Evolutionary conservation across 345 rosid species (phyloP).

Genomic region (Zanthoxylum bungeanum): DNA sequence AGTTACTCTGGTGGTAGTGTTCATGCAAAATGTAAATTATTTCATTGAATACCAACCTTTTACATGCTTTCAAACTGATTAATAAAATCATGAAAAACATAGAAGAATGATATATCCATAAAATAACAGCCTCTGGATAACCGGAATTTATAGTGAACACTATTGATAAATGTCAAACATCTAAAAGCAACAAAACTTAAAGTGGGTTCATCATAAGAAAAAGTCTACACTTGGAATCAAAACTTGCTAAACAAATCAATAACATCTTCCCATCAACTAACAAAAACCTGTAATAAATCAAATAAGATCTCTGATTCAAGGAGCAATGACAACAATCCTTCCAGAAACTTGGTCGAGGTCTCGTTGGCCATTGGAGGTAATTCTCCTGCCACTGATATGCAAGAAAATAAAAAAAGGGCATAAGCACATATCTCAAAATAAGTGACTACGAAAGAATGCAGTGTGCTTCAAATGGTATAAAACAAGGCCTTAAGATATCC

Average conservation of each 20-base stretch:
- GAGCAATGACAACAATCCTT: conserved; percentile 51
- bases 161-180: background rate
- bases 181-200: background rate
- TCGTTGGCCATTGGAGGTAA: conserved; percentile 79
- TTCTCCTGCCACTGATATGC: conserved; percentile 66
- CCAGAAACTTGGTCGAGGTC: conserved; percentile 97
- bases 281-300: conserved; percentile 3
- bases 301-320: conserved; percentile 17
- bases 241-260: background rate
- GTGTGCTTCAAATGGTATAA: background rate
- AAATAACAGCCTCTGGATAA: background rate
- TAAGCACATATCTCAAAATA: background rate
- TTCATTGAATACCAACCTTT: background rate
- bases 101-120: background rate
- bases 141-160: background rate
- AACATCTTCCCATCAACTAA: conserved; percentile 13
- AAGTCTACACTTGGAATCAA: conserved; percentile 6
- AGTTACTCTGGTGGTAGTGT: too few species aligned
- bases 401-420: background rate
- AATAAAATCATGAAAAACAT: background rate
- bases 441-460: background rate
- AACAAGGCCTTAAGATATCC: background rate
- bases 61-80: background rate
- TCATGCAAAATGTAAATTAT: background rate
- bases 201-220: background rate